A percentile compares a stretch with the other conserved stretches of the same genome.
These are phyloP conservation scores for Torulaspora delbrueckii DNA, from an alignment of 805 yeast genomes.

Conservation along the genomic window DNA sequence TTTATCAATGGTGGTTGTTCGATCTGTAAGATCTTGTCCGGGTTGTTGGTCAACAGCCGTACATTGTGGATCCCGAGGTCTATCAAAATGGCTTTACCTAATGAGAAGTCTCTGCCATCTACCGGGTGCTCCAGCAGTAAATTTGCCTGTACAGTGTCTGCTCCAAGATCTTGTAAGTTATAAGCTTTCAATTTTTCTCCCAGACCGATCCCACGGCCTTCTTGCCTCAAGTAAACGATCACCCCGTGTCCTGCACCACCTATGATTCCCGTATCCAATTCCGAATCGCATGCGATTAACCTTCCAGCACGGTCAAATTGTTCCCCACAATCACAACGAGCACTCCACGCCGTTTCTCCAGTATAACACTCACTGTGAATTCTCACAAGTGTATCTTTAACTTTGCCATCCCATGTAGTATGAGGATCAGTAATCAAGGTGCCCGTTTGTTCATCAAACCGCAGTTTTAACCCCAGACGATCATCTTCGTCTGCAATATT, in stretches of 20 bases:
- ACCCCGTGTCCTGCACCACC: conserved; percentile 86
- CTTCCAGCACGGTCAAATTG: conserved; percentile 98
- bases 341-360: conserved; percentile 99
- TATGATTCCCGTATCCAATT: conserved; percentile 22
- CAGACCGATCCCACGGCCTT: conserved; percentile 98
- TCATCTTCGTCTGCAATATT: conserved; percentile 59
- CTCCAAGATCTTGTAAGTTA: conserved; percentile 94
- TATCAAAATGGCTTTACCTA: conserved; percentile 87
- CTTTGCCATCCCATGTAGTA: conserved; percentile 30
- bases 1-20: conserved; percentile 75
- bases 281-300: conserved; percentile 49
- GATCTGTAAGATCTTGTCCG: conserved; percentile 92
- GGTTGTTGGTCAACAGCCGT: conserved; percentile 85
- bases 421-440: conserved; percentile 19
- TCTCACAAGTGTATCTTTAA: conserved; percentile 57
- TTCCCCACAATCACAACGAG: conserved; percentile 98
- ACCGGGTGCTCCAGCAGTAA: conserved; percentile 92
- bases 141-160: conserved; percentile 97
- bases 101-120: conserved; percentile 88
- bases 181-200: conserved; percentile 97
- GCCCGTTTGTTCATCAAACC: conserved; percentile 41
- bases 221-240: conserved; percentile 92
- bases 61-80: conserved; percentile 75
- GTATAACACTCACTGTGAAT: conserved; percentile 98
- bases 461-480: conserved; percentile 35